Percentiles rank a stretch among this genome's conserved stretches.
These are phyloP conservation scores for Annulohypoxylon stygium DNA, from an alignment of 495 filamentous ascomycete genomes.

Conservation along the genomic window DNA sequence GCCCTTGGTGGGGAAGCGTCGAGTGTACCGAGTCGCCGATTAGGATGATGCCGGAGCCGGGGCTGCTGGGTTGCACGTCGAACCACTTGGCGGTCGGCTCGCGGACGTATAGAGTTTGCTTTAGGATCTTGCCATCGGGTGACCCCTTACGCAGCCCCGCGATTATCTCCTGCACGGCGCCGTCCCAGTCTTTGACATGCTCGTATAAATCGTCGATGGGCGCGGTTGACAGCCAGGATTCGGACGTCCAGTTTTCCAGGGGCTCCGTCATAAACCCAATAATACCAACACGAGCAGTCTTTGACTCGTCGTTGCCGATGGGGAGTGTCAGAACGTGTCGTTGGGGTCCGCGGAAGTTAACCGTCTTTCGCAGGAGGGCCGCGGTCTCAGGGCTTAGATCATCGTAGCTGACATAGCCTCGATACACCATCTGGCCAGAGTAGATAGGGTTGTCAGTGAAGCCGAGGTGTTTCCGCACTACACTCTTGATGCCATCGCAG, in stretches of 20 bases:
- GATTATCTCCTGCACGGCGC: neutral
- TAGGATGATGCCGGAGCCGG: neutral
- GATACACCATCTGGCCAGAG: neutral
- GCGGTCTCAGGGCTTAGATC: neutral
- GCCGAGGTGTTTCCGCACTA: neutral
- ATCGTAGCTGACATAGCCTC: neutral
- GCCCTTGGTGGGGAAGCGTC: neutral
- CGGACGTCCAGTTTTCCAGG: neutral
- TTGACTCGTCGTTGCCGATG: neutral
- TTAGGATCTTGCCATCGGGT: neutral
- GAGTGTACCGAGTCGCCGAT: neutral
- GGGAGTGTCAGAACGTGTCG: neutral
- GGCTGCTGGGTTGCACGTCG: neutral
- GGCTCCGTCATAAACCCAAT: constrained; percentile 1
- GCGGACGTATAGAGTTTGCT: neutral
- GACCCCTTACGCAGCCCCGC: neutral
- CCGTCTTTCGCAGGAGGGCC: neutral
- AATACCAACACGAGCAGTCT: neutral
- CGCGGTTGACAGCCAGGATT: neutral
- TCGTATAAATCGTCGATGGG: neutral
- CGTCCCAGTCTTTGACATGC: neutral
- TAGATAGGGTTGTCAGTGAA: neutral
- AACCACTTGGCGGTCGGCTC: neutral
- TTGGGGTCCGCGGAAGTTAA: neutral
- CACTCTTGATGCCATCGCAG: neutral